Base-by-base conservation (phyloP, 495 filamentous ascomycete species). In the Penicillium cinerascens region DNA sequence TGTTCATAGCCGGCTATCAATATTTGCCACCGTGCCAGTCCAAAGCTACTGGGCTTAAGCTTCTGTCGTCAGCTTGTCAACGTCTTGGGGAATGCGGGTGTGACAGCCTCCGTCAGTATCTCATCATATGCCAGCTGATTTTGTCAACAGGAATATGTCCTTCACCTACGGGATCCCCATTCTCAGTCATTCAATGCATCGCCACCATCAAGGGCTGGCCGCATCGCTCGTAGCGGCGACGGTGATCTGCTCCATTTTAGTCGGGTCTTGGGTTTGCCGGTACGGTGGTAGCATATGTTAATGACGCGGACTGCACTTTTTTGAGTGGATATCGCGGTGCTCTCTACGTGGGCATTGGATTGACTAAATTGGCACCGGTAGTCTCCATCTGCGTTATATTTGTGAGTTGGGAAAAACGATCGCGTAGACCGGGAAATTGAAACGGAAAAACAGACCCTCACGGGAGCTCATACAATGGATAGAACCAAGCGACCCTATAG, bases 221-320 rank as follows among this genome's bases (percentile, higher is more conserved):
- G 82, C 80, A 0, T 77, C 73, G 16, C 62, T 87, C 38, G 78
- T 86, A 17, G 82, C 72, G 39, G 86, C 82, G 0, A 69, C 78
- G 2, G 76, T 85, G 43, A 82, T 86, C 53, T 88, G 87, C 51
- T 75, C 68, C 37, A 82, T 86, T 44, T 78, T 76, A 2, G 50
- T 86, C 20, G 82, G 81, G 0, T n/a, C 66, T 87, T 6, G 84
- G 83, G 0, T 65, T 87, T 49, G 83, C 83, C 0, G 82, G 82
- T 4, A 85, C 82, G 0, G 72, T 84, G 18, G 78, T n/a, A 87
- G 58, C 58, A 0, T 60, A 79, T 17, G 67, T 81, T 13, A 79
- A 76, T 47, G 52, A 64, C 49, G 70, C 67, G 0, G 78, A 76
- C 1, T 25, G 42, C n/a, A 64, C 80, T 55, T 47, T 64, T 3